Conservation (phyloP, 2,329 filamentous ascomycete genomes). For the Lachnellula occidentalis region DNA sequence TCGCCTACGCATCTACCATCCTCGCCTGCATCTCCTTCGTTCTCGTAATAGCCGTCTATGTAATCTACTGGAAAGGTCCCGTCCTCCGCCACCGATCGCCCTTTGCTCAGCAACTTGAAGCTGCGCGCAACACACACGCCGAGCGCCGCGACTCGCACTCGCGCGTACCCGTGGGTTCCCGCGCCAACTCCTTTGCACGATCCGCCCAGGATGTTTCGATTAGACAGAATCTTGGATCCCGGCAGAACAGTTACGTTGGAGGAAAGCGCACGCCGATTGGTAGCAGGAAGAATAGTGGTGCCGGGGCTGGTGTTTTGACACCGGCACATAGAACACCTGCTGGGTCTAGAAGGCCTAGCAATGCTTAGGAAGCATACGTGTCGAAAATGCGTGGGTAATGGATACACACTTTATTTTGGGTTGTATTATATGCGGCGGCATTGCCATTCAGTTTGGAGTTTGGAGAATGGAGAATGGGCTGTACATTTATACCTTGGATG, state of each 20-base stretch:
- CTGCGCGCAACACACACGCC: constrained; percentile 15
- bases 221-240: constrained; percentile 18
- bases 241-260: neutral
- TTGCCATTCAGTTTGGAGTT: too few species aligned
- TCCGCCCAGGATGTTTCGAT: constrained; percentile 24
- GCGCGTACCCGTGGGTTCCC: constrained; percentile 12
- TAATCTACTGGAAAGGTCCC: constrained; percentile 62
- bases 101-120: constrained; percentile 59
- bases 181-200: constrained; percentile 21
- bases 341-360: too few species aligned
- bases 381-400: too few species aligned
- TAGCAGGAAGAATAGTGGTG: too few species aligned
- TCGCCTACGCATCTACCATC: constrained; percentile 59
- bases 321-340: too few species aligned
- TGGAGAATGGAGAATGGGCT: too few species aligned
- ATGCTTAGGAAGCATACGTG: too few species aligned
- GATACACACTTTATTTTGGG: too few species aligned
- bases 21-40: constrained; percentile 56
- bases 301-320: too few species aligned
- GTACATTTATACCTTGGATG: too few species aligned
- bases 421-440: too few species aligned
- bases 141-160: constrained; percentile 3
- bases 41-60: constrained; percentile 58
- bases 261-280: neutral
- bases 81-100: constrained; percentile 53